Percentiles rank a stretch among this genome's conserved stretches.
Evolutionary conservation across 2,329 filamentous ascomycete genomes (phyloP).

Genomic region (Hypoxylon sp.): DNA sequence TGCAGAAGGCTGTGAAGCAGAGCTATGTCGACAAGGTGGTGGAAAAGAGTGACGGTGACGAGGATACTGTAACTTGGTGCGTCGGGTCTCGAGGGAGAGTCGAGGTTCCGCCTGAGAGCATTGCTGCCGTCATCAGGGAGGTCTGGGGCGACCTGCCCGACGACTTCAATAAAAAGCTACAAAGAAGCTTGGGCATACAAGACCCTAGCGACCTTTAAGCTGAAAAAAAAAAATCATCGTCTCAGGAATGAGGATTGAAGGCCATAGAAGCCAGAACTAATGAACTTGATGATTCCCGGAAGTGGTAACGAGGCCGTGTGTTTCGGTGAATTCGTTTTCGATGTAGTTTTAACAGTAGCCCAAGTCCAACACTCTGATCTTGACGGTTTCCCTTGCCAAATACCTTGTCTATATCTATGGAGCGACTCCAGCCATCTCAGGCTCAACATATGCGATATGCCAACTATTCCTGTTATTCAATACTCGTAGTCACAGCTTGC

Average conservation of each 20-base stretch:
- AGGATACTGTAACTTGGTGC: slow-evolving; percentile 84
- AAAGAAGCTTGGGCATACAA: slow-evolving; percentile 72
- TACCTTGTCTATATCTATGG: background rate
- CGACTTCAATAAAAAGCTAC: slow-evolving; percentile 72
- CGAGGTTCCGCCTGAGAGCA: slow-evolving; percentile 84
- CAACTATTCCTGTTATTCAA: background rate
- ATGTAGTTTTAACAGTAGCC: background rate
- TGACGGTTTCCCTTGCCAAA: background rate
- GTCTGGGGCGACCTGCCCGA: slow-evolving; percentile 69
- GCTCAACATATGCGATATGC: background rate
- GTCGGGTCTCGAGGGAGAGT: slow-evolving; percentile 88
- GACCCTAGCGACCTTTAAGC: slow-evolving; percentile 43
- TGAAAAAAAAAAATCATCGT: slow-evolving; percentile 33
- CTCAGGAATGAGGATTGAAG: slow-evolving; percentile 40
- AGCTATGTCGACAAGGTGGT: slow-evolving; percentile 84
- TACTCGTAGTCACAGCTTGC: background rate
- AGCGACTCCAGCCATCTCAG: background rate
- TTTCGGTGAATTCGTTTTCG: background rate
- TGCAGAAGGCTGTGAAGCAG: slow-evolving; percentile 83
- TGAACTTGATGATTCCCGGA: slow-evolving; percentile 15
- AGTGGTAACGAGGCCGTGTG: slow-evolving; percentile 6
- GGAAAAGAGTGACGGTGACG: slow-evolving; percentile 76
- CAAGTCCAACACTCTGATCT: background rate
- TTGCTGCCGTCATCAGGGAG: slow-evolving; percentile 77
- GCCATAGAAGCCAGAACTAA: background rate